Evolutionary conservation across 306 rosid species (phyloP).

Genomic region (Ceratonia siliqua): DNA sequence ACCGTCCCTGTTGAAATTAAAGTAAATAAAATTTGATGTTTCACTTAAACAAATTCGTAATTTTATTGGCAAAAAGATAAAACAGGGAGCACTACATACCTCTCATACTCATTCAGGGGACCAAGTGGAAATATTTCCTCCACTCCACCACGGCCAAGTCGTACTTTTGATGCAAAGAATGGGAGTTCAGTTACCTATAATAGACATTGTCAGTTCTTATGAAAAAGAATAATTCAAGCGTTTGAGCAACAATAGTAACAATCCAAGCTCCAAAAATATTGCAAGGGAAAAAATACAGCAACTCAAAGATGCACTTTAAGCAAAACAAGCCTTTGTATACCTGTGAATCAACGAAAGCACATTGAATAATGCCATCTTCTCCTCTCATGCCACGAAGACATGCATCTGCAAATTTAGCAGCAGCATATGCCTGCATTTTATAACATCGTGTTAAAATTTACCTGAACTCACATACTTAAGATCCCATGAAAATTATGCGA

Average conservation of each 20-base stretch:
- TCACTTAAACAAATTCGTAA: neutral
- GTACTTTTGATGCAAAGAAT: conserved; percentile 83
- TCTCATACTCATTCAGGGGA: conserved; percentile 80
- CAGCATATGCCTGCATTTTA: conserved; percentile 83
- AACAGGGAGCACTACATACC: conserved; percentile 41
- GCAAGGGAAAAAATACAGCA: neutral
- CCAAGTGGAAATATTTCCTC: conserved; percentile 82
- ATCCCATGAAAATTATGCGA: conserved; percentile 20
- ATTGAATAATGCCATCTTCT: conserved; percentile 65
- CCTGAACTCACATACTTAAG: conserved; percentile 10
- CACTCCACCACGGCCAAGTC: conserved; percentile 72
- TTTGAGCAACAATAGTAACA: neutral
- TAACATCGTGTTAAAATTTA: conserved; percentile 10
- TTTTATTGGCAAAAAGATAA: neutral
- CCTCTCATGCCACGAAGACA: conserved; percentile 83
- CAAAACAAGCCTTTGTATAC: conserved; percentile 28
- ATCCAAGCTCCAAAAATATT: neutral
- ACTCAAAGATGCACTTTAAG: neutral
- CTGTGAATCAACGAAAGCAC: conserved; percentile 78
- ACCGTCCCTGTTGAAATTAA: conserved; percentile 53
- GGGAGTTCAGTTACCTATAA: conserved; percentile 85
- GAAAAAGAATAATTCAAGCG: neutral
- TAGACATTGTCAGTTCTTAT: conserved; percentile 8
- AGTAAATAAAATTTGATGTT: neutral
- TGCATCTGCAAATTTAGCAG: conserved; percentile 83